A percentile compares a stretch with the other conserved stretches of the same genome.
phyloP scores from a whole-genome alignment of 768 basidiomycete genomes.

The Ramaria sp. region DNA sequence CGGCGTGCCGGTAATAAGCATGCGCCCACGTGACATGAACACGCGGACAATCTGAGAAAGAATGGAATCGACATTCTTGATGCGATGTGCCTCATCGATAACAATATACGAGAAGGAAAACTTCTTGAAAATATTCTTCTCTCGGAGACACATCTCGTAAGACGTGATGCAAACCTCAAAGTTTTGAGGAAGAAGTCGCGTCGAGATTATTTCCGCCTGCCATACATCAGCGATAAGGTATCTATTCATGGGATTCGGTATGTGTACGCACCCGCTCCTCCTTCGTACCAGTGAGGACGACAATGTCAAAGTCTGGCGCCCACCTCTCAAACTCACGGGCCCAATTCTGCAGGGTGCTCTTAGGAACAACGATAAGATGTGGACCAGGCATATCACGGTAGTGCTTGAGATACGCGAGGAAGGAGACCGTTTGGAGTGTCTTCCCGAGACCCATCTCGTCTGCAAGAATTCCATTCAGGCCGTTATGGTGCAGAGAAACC shows the following conservation, averaged over 20 bases:
- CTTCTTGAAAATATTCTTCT: conserved; percentile 86
- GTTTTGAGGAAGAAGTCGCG: conserved; percentile 70
- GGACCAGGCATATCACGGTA: conserved; percentile 67
- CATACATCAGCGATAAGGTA: neutral
- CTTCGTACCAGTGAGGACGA: conserved; percentile 76
- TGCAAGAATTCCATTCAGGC: conserved; percentile 92
- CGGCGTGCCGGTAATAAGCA: conserved; percentile 95
- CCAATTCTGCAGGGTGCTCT: conserved; percentile 98
- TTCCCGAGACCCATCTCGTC: conserved; percentile 99
- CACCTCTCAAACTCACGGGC: conserved; percentile 83
- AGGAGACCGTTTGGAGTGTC: conserved; percentile 95
- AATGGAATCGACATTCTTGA: conserved; percentile 97
- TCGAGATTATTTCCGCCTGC: conserved; percentile 60
- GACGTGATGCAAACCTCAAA: conserved; percentile 94
- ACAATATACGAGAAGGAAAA: conserved; percentile 96
- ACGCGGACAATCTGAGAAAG: conserved; percentile 88
- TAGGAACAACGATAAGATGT: conserved; percentile 96
- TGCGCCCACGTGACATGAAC: conserved; percentile 78
- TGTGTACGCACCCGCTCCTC: conserved; percentile 58
- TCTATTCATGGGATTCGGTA: neutral
- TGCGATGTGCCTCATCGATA: conserved; percentile 97
- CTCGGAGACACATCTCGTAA: conserved; percentile 95
- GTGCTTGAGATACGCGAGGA: conserved; percentile 90
- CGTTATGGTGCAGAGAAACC: conserved; percentile 92
- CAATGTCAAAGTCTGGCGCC: conserved; percentile 80